Evolutionary conservation across 2,329 filamentous ascomycete genomes (phyloP).

Genomic region (Pestalotiopsis sp.): DNA sequence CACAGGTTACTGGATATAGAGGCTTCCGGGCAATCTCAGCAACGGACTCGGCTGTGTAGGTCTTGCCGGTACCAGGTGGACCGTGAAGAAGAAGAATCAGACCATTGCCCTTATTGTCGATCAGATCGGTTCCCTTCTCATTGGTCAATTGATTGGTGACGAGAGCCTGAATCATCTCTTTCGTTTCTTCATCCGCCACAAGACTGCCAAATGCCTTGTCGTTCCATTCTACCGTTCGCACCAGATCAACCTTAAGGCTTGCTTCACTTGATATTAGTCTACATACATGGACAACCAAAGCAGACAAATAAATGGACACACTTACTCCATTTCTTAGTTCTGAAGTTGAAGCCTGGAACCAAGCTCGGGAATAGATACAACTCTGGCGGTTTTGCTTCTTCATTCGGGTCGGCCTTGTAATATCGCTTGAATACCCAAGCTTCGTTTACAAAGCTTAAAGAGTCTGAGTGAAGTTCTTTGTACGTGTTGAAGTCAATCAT

Average conservation of each 20-base stretch:
- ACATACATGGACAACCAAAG: neutral
- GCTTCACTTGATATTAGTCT: neutral
- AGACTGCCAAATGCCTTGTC: slow-evolving; percentile 23
- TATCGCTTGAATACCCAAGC: neutral
- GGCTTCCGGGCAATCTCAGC: slow-evolving; percentile 24
- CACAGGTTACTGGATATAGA: slow-evolving; percentile 25
- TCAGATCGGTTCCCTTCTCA: slow-evolving; percentile 17
- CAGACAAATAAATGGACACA: neutral
- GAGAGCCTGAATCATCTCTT: slow-evolving; percentile 24
- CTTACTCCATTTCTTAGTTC: neutral
- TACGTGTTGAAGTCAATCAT: slow-evolving; percentile 21
- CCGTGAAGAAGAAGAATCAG: slow-evolving; percentile 23
- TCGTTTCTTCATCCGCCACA: slow-evolving; percentile 21
- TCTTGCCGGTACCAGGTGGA: slow-evolving; percentile 25
- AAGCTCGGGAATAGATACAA: neutral
- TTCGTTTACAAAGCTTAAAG: slow-evolving; percentile 14
- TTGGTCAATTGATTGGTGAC: slow-evolving; percentile 20
- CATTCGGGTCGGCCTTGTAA: neutral
- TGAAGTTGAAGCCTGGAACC: neutral
- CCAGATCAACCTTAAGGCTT: neutral
- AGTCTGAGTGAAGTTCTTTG: slow-evolving; percentile 12
- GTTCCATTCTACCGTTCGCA: slow-evolving; percentile 24
- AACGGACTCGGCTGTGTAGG: slow-evolving; percentile 22
- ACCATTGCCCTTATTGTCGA: slow-evolving; percentile 19
- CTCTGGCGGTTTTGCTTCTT: neutral